Conservation (phyloP, 768 basidiomycete genomes). For the Leccinellum luteum region DNA sequence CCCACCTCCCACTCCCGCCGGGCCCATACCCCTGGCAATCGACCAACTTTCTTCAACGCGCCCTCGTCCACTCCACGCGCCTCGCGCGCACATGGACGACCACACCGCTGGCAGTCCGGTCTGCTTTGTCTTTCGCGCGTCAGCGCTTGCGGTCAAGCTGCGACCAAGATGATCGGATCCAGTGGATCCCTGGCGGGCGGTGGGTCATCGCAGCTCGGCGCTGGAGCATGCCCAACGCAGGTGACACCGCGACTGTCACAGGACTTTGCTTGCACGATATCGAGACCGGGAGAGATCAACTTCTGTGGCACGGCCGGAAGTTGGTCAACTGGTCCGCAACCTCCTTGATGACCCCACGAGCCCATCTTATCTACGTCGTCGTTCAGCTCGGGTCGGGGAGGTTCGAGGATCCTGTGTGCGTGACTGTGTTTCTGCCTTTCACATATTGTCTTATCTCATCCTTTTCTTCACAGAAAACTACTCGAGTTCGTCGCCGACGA, state of each 20-base stretch:
- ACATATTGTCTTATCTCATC: no score
- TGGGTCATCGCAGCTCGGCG: slow-evolving; percentile 15
- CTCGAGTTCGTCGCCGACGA: slow-evolving; percentile 18
- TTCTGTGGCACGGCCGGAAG: slow-evolving; percentile 7
- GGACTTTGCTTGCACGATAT: slow-evolving; percentile 1
- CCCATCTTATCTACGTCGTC: slow-evolving; percentile 13
- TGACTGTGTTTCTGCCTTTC: no score
- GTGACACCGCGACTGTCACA: no score
- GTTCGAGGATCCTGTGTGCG: slow-evolving; percentile 14
- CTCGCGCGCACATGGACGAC: slow-evolving; percentile 15
- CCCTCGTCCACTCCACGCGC: slow-evolving; percentile 16
- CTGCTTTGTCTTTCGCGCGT: no score
- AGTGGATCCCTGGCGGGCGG: slow-evolving; percentile 14
- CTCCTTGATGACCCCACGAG: slow-evolving; percentile 6
- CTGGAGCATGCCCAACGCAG: no score
- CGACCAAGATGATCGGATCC: not conserved
- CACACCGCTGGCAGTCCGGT: not conserved
- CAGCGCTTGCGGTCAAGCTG: no score
- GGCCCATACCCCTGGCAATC: slow-evolving; percentile 22
- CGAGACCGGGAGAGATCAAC: slow-evolving; percentile 9
- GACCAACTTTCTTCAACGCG: slow-evolving; percentile 9
- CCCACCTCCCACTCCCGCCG: slow-evolving; percentile 11
- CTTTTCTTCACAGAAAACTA: slow-evolving; percentile 7
- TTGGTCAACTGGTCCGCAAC: slow-evolving; percentile 4
- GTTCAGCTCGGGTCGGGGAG: slow-evolving; percentile 6